phyloP scores from a whole-genome alignment of 768 basidiomycete species.

The Termitomyces sp. region DNA sequence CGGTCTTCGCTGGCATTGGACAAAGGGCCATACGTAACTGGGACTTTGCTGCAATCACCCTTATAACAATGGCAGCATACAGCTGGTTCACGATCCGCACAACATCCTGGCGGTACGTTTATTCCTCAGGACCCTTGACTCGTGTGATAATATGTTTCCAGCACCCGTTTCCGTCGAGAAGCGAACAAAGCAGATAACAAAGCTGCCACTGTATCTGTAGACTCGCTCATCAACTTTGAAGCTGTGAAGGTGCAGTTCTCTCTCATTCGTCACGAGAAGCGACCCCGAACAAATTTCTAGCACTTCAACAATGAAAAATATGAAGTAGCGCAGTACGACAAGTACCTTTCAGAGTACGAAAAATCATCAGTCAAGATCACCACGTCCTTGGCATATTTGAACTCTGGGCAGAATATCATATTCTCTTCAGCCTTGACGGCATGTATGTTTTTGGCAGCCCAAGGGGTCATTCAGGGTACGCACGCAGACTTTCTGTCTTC shows the following conservation, averaged over 20 bases:
- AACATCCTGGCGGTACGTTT: conserved; percentile 84
- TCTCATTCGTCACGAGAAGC: neutral
- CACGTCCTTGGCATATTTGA: conserved; percentile 87
- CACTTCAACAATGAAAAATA: conserved; percentile 97
- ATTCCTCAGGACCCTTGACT: neutral
- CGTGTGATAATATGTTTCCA: conserved; percentile 23
- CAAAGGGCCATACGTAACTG: conserved; percentile 91
- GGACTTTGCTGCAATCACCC: conserved; percentile 93
- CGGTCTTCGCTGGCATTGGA: conserved; percentile 93
- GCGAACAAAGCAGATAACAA: conserved; percentile 97
- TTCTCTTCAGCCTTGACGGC: conserved; percentile 90
- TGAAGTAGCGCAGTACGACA: conserved; percentile 90
- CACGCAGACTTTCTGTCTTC: neutral
- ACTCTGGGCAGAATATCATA: conserved; percentile 96
- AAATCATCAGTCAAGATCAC: conserved; percentile 92
- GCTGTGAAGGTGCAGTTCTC: conserved; percentile 81
- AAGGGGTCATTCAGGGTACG: conserved; percentile 87
- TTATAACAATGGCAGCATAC: conserved; percentile 80
- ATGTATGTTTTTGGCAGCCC: conserved; percentile 95
- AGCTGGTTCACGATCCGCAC: conserved; percentile 97
- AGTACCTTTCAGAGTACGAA: conserved; percentile 81
- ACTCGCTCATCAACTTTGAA: conserved; percentile 96
- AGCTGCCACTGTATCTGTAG: conserved; percentile 89
- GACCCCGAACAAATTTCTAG: conserved; percentile 31
- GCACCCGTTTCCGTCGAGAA: conserved; percentile 88